A percentile compares a stretch with the other conserved stretches of the same genome.
phyloP scores from a whole-genome alignment of 495 filamentous ascomycete genomes.

The Neurospora sp. region DNA sequence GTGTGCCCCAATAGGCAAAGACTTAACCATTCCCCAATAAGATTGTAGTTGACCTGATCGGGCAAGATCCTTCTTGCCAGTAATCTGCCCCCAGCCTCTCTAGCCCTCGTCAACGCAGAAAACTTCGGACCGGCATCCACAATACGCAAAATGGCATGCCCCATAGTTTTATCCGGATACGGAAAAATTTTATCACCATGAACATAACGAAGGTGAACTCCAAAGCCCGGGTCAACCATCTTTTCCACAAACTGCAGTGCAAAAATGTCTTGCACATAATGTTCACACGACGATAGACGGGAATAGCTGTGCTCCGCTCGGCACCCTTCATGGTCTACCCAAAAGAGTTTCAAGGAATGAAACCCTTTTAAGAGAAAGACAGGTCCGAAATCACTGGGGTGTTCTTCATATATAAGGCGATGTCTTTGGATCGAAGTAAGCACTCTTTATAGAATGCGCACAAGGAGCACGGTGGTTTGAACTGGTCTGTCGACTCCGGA shows the following conservation, averaged over 20 bases:
- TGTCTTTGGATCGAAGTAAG: background rate
- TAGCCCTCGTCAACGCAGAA: background rate
- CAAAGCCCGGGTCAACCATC: too few relatives aligned
- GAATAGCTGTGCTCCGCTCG: too few relatives aligned
- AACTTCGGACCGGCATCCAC: background rate
- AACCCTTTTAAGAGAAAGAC: background rate
- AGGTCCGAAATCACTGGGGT: background rate
- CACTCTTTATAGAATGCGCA: background rate
- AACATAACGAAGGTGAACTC: too few relatives aligned
- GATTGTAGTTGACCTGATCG: background rate
- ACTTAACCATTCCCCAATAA: background rate
- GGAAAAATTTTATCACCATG: background rate
- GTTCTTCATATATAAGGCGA: background rate
- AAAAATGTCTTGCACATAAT: background rate
- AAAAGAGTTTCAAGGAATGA: background rate
- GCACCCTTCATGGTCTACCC: background rate
- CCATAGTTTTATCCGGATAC: too few relatives aligned
- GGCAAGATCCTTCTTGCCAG: background rate
- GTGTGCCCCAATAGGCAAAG: background rate
- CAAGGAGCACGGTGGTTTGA: background rate
- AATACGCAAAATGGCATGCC: background rate
- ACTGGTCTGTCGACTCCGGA: background rate
- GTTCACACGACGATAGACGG: background rate
- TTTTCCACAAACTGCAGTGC: background rate
- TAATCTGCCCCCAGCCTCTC: background rate